phyloP scores from a whole-genome alignment of 805 yeast species.

The Cyberlindnera nakhonratchasimensis region DNA sequence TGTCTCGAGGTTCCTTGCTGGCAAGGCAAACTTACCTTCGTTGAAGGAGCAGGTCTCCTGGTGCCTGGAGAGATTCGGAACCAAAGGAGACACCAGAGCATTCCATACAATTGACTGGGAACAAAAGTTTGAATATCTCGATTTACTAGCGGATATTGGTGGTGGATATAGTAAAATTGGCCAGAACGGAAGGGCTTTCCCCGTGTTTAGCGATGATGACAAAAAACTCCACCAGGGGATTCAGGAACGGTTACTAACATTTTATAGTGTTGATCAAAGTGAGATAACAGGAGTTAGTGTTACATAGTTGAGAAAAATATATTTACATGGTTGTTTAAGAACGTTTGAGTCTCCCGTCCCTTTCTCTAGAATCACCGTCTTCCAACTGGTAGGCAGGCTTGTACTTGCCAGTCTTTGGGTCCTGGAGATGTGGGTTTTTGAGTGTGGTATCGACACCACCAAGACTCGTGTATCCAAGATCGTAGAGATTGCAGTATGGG shows the following conservation, averaged over 20 bases:
- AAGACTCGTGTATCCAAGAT: conserved; percentile 80
- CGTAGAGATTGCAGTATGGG: conserved; percentile 71
- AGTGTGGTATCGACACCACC: conserved; percentile 75
- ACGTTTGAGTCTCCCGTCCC: conserved; percentile 35
- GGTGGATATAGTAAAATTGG: conserved; percentile 22
- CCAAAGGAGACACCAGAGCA: conserved; percentile 30
- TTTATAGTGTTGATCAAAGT: conserved; percentile 18
- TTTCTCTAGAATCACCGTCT: conserved; percentile 60
- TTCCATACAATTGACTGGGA: conserved; percentile 36
- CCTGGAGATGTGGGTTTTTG: conserved; percentile 60
- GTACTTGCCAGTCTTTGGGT: conserved; percentile 30
- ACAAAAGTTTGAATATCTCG: conserved; percentile 31
- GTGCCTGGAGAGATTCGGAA: conserved; percentile 28
- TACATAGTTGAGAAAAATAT: no score
- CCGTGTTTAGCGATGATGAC: conserved; percentile 25
- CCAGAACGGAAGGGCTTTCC: conserved; percentile 25
- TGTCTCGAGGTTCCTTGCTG: conserved; percentile 33
- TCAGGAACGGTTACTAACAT: conserved; percentile 14
- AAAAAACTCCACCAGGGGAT: conserved; percentile 25
- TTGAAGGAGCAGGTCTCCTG: conserved; percentile 31
- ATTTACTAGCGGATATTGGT: conserved; percentile 28
- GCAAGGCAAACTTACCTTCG: conserved; percentile 31
- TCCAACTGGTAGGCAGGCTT: conserved; percentile 53
- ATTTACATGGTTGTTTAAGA: neutral
- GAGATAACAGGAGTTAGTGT: conserved; percentile 4